Evolutionary conservation across 2,329 filamentous ascomycete species (phyloP).

Genomic region (Ascochyta koolunga): DNA sequence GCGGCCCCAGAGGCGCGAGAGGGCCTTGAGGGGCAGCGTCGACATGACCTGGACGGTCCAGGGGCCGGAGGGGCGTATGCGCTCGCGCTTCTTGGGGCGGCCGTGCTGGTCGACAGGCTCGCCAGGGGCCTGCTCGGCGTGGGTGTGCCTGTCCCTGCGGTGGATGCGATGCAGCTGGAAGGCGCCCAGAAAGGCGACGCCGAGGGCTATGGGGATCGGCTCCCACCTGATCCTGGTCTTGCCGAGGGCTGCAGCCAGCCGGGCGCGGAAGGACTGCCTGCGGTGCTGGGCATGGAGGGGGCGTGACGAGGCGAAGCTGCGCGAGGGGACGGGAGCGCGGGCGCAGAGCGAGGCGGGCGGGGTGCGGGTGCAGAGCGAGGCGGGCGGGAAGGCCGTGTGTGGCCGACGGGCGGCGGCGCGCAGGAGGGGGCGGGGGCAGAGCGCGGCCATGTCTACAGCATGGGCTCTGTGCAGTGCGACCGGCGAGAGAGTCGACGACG

Average conservation of each 20-base stretch:
- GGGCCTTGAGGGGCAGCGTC: conserved; percentile 85
- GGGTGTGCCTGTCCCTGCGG: conserved; percentile 54
- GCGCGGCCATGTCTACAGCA: conserved; percentile 31
- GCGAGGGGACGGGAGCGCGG: conserved; percentile 30
- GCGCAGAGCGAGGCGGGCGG: conserved; percentile 17
- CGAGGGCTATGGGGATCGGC: conserved; percentile 84
- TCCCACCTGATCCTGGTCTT: conserved; percentile 82
- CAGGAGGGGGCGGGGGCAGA: conserved; percentile 36
- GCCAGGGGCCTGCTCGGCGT: conserved; percentile 50
- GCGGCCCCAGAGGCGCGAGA: conserved; percentile 85
- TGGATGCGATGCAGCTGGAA: conserved; percentile 83
- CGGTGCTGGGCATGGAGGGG: conserved; percentile 51
- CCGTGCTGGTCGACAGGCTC: conserved; percentile 53
- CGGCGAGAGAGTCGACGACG: too few relatives aligned
- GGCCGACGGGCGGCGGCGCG: conserved; percentile 25
- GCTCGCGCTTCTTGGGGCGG: conserved; percentile 60
- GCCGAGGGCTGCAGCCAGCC: conserved; percentile 63
- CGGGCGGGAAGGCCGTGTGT: conserved; percentile 12
- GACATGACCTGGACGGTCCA: conserved; percentile 96
- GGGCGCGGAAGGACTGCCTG: conserved; percentile 62
- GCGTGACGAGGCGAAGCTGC: conserved; percentile 47
- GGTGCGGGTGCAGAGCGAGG: not conserved
- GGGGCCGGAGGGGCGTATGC: conserved; percentile 81
- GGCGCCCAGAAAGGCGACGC: conserved; percentile 81
- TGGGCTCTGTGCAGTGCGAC: too few relatives aligned